phyloP scores from a whole-genome alignment of 768 basidiomycete genomes.

The Xerocomus brunneocitrinus region DNA sequence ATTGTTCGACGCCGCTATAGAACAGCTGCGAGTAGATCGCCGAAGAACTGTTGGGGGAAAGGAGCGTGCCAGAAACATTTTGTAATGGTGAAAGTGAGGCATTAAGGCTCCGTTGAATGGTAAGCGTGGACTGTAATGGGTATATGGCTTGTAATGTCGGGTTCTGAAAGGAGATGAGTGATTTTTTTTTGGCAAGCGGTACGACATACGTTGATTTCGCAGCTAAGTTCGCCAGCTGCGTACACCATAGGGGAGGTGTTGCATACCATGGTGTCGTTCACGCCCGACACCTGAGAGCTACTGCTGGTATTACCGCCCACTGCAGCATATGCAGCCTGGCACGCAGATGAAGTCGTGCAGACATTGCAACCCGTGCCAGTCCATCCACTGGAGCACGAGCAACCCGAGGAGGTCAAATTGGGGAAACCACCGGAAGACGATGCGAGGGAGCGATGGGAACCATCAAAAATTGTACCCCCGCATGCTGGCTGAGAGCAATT shows the following conservation, averaged over 20 bases:
- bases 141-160: conserved; percentile 77
- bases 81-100: conserved; percentile 59
- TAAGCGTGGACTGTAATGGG: conserved; percentile 66
- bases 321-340: conserved; percentile 57
- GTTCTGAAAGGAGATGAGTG: conserved; percentile 46
- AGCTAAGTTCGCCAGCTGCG: conserved; percentile 80
- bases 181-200: neutral
- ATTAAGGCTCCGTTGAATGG: conserved; percentile 74
- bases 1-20: conserved; percentile 83
- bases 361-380: conserved; percentile 76
- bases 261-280: conserved; percentile 71
- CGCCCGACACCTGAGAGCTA: conserved; percentile 28
- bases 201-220: conserved; percentile 66
- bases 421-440: conserved; percentile 43
- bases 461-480: conserved; percentile 79
- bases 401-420: conserved; percentile 64
- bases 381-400: conserved; percentile 74
- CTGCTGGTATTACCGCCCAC: conserved; percentile 34
- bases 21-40: conserved; percentile 66
- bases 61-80: conserved; percentile 23
- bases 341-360: conserved; percentile 62
- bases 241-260: conserved; percentile 66
- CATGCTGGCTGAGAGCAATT: conserved; percentile 70
- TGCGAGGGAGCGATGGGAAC: conserved; percentile 50
- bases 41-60: conserved; percentile 49